phyloP scores from a whole-genome alignment of 257 asterid genomes.

The Ligustrum vulgare region DNA sequence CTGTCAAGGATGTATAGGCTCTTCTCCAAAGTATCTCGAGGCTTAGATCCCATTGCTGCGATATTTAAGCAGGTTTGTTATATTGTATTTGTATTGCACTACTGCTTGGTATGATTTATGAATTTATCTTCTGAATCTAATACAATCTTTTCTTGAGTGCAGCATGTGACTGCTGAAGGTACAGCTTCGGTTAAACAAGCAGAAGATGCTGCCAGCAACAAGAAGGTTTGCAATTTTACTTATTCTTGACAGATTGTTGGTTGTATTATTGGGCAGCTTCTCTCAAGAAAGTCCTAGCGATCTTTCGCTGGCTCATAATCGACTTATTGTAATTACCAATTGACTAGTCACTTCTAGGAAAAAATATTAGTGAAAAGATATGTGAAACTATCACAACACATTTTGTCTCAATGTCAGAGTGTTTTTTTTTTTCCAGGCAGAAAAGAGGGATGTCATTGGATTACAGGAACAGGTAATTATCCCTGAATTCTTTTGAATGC shows the following conservation, averaged over 20 bases:
- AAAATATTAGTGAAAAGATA: neutral
- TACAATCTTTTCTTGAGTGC: constrained; percentile 31
- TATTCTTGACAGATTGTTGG: neutral
- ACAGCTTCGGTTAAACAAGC: constrained; percentile 94
- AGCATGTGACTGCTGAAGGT: constrained; percentile 98
- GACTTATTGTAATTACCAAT: constrained; percentile 1
- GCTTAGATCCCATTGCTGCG: constrained; percentile 82
- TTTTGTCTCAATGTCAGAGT: neutral
- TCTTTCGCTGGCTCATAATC: neutral
- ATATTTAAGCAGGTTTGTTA: constrained; percentile 78
- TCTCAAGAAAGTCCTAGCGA: neutral
- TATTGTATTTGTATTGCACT: constrained; percentile 15
- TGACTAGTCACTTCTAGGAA: constrained; percentile 9
- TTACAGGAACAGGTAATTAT: constrained; percentile 84
- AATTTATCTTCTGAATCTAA: constrained; percentile 15
- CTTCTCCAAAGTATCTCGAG: constrained; percentile 81
- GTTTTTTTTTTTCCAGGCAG: constrained; percentile 55
- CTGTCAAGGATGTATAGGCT: constrained; percentile 98
- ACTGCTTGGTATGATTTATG: neutral
- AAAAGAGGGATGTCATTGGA: constrained; percentile 84
- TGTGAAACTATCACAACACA: neutral
- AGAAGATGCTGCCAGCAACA: constrained; percentile 96
- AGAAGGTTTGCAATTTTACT: constrained; percentile 53
- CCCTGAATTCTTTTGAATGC: constrained; percentile 6
- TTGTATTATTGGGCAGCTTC: neutral